A percentile compares a stretch with the other conserved stretches of the same genome.
phyloP scores from a whole-genome alignment of 345 rosid species.

The Eucalyptus microcorys region DNA sequence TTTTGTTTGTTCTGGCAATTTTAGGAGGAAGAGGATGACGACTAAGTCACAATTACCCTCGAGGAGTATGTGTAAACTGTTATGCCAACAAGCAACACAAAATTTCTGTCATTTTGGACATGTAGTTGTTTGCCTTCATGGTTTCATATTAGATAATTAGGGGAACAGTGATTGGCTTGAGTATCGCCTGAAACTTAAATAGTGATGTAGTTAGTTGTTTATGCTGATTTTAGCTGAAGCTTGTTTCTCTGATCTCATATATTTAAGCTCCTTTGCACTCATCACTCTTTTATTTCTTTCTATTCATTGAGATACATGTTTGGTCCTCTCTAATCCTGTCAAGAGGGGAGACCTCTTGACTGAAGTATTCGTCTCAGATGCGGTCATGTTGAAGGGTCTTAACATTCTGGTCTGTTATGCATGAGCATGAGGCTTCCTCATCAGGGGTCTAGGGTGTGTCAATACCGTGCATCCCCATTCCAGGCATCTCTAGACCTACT shows the following conservation, averaged over 20 bases:
- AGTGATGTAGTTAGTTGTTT: slow-evolving; percentile 12
- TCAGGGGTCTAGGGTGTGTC: neutral
- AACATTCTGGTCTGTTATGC: neutral
- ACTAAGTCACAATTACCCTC: neutral
- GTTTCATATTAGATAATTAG: slow-evolving; percentile 1
- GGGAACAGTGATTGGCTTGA: neutral
- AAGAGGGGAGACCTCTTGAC: neutral
- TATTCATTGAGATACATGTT: neutral
- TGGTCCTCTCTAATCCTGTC: neutral
- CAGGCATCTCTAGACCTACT: neutral
- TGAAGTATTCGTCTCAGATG: neutral
- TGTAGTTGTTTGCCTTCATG: neutral
- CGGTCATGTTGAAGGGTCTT: neutral
- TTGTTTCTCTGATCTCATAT: neutral
- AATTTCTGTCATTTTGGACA: neutral
- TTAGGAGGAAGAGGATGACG: slow-evolving; percentile 58
- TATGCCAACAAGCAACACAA: neutral
- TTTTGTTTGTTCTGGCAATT: neutral
- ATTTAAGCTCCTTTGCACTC: neutral
- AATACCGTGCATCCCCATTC: neutral
- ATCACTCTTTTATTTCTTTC: neutral
- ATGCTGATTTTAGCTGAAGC: neutral
- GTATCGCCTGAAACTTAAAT: slow-evolving; percentile 1
- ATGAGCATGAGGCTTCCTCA: neutral
- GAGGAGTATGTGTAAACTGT: neutral